Evolutionary conservation across 2,329 filamentous ascomycete genomes (phyloP).

Genomic region (Colletotrichum sp.): DNA sequence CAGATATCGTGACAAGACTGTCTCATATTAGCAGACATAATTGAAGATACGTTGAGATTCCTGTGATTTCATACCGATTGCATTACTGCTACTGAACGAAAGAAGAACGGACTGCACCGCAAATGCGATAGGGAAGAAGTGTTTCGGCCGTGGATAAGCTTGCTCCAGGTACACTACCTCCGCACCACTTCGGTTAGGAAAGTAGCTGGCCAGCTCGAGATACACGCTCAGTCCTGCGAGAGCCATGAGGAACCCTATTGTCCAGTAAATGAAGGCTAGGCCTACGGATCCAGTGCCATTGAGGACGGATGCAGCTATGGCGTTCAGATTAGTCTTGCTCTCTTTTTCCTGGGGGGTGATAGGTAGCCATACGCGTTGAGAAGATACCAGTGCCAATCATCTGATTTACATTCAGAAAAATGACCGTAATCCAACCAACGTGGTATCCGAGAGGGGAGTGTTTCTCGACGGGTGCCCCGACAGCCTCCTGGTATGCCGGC

Average conservation of each 20-base stretch:
- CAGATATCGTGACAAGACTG: slow-evolving; percentile 66
- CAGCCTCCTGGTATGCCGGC: slow-evolving; percentile 63
- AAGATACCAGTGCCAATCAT: slow-evolving; percentile 70
- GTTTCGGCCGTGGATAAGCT: slow-evolving; percentile 66
- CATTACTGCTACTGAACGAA: slow-evolving; percentile 70
- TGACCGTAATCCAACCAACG: slow-evolving; percentile 59
- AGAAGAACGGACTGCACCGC: slow-evolving; percentile 67
- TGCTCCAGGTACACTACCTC: slow-evolving; percentile 75
- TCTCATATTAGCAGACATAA: background rate
- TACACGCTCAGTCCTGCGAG: slow-evolving; percentile 61
- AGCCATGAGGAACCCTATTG: slow-evolving; percentile 65
- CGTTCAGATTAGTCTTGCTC: background rate
- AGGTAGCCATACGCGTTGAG: slow-evolving; percentile 56
- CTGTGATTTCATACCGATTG: slow-evolving; percentile 47
- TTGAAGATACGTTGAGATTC: background rate
- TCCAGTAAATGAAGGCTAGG: slow-evolving; percentile 67
- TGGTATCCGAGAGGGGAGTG: slow-evolving; percentile 64
- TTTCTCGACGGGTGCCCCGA: slow-evolving; percentile 64
- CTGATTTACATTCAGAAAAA: slow-evolving; percentile 65
- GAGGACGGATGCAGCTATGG: slow-evolving; percentile 60
- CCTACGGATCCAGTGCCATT: slow-evolving; percentile 65
- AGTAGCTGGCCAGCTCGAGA: slow-evolving; percentile 68
- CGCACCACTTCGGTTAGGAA: slow-evolving; percentile 68
- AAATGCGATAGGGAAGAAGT: slow-evolving; percentile 68
- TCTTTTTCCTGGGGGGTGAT: rapidly evolving